These are phyloP conservation scores for Colletotrichum truncatum DNA, from an alignment of 2,329 filamentous ascomycete genomes.

Conservation along the genomic window DNA sequence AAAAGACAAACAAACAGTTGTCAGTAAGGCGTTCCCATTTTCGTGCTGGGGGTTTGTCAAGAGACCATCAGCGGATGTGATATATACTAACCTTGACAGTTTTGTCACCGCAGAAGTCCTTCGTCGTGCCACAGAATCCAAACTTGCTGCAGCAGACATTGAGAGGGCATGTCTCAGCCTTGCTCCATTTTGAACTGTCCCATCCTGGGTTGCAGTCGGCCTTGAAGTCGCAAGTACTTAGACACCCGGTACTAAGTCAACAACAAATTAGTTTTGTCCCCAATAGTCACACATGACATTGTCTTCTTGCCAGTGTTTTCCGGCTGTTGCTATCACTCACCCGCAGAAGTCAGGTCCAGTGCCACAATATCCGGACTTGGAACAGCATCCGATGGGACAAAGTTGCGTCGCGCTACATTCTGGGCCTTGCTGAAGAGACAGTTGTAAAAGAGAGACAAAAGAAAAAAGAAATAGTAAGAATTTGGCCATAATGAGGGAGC, in stretches of 20 bases:
- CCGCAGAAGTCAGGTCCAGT: background rate
- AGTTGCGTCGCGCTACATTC: background rate
- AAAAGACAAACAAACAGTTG: background rate
- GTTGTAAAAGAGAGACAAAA: background rate
- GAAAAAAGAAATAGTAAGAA: background rate
- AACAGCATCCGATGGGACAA: background rate
- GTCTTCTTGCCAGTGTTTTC: background rate
- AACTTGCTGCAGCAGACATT: conserved; percentile 47
- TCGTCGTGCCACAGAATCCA: conserved; percentile 43
- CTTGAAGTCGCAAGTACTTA: conserved; percentile 35
- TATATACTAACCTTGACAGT: background rate
- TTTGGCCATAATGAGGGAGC: background rate
- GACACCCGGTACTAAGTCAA: background rate
- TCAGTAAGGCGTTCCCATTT: background rate
- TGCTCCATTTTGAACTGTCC: conserved; percentile 35
- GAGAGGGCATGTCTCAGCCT: conserved; percentile 40
- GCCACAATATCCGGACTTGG: background rate
- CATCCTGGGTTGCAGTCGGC: conserved; percentile 42
- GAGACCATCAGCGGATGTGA: background rate
- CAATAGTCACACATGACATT: background rate
- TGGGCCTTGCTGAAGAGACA: background rate
- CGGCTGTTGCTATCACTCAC: background rate
- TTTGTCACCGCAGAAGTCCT: conserved; percentile 36
- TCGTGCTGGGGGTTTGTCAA: background rate
- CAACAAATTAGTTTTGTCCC: background rate